A percentile compares a stretch with the other conserved stretches of the same genome.
These are phyloP conservation scores for Scenedesmus sp. DNA, from an alignment of 163 green algal genomes.

Conservation along the genomic window DNA sequence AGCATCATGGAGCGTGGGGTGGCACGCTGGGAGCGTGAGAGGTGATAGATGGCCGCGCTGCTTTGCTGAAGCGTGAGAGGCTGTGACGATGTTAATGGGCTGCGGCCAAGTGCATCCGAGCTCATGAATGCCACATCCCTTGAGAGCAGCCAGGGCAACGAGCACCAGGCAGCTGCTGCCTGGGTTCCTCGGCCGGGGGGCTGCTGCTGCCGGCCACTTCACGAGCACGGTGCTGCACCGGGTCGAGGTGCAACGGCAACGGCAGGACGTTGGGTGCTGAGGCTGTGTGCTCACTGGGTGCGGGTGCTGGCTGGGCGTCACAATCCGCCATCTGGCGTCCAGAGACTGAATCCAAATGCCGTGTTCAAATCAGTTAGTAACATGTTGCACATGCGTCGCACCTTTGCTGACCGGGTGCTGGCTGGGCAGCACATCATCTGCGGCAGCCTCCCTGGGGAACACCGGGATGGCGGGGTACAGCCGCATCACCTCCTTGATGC, in stretches of 20 bases:
- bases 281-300: slow-evolving; percentile 41
- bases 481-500: slow-evolving; percentile 79
- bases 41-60: slow-evolving; percentile 56
- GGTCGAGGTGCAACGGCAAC: too few species aligned
- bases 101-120: slow-evolving; percentile 79
- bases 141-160: too few species aligned
- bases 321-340: too few species aligned
- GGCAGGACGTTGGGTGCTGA: background rate
- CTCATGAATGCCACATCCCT: too few species aligned
- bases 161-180: too few species aligned
- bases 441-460: slow-evolving; percentile 76
- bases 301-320: background rate
- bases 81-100: slow-evolving; percentile 70
- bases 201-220: too few species aligned
- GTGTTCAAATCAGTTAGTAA: too few species aligned
- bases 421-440: slow-evolving; percentile 75
- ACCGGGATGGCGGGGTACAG: slow-evolving; percentile 87
- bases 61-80: slow-evolving; percentile 60
- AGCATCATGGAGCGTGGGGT: background rate
- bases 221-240: too few species aligned
- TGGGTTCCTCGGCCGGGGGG: too few species aligned
- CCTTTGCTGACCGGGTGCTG: slow-evolving; percentile 70
- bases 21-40: slow-evolving; percentile 69
- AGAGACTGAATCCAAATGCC: too few species aligned
- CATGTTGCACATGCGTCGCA: background rate